Conservation (phyloP, 1,284 basidiomycete species). For the Cronartium quercuum region DNA sequence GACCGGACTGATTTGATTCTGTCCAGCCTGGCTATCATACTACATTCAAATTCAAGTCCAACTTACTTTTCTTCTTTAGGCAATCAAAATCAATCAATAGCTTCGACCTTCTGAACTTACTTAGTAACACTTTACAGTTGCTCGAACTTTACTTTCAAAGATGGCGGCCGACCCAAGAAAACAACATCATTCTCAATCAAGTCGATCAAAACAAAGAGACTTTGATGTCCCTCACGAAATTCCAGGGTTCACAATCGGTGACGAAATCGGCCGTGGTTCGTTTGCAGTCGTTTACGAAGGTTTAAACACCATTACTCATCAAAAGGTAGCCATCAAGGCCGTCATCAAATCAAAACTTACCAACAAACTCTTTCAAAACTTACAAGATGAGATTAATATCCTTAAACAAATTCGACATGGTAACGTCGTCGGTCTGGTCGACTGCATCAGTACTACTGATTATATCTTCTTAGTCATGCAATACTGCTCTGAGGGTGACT, state of each 20-base stretch:
- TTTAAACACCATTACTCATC: slow-evolving; percentile 55
- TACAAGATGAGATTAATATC: slow-evolving; percentile 95
- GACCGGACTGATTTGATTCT: too few relatives aligned
- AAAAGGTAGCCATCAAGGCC: slow-evolving; percentile 85
- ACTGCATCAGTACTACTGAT: slow-evolving; percentile 82
- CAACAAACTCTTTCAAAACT: slow-evolving; percentile 87
- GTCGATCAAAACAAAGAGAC: not conserved
- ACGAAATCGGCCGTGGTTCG: slow-evolving; percentile 65
- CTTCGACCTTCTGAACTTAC: too few relatives aligned
- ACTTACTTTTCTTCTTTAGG: too few relatives aligned
- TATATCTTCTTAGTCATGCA: slow-evolving; percentile 98
- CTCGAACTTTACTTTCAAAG: too few relatives aligned
- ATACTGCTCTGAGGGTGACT: slow-evolving; percentile 89
- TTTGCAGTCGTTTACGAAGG: slow-evolving; percentile 96
- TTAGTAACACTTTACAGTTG: too few relatives aligned
- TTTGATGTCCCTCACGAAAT: slow-evolving; percentile 5
- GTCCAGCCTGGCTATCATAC: too few relatives aligned
- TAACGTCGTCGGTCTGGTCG: slow-evolving; percentile 85
- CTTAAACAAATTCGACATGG: slow-evolving; percentile 87
- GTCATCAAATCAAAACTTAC: slow-evolving; percentile 83
- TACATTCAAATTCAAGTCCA: too few relatives aligned
- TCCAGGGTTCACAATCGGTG: slow-evolving; percentile 54
- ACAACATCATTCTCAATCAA: not conserved
- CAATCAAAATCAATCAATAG: too few relatives aligned
- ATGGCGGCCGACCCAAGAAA: not conserved